phyloP scores from a whole-genome alignment of 2,329 filamentous ascomycete genomes.

The Pseudogymnoascus sp. region DNA sequence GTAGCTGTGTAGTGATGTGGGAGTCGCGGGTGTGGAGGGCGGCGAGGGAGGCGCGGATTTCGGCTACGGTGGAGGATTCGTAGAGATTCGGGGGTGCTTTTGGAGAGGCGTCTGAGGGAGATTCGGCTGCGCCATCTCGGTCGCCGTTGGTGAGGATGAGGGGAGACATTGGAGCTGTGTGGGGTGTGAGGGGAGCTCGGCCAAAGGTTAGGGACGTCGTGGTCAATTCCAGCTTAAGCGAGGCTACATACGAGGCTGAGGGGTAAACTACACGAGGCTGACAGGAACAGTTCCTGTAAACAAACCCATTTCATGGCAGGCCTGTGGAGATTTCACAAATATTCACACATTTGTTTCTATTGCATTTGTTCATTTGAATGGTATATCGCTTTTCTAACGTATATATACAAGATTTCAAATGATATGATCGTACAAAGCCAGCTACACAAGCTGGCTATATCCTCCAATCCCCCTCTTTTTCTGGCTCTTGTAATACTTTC shows the following conservation, averaged over 20 bases:
- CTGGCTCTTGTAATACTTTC: slow-evolving; percentile 65
- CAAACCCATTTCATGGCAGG: neutral
- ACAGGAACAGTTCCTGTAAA: neutral
- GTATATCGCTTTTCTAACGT: slow-evolving; percentile 7
- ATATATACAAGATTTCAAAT: slow-evolving; percentile 4
- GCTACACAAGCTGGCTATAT: slow-evolving; percentile 57
- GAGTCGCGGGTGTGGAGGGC: slow-evolving; percentile 70
- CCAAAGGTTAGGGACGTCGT: neutral
- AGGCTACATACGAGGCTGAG: slow-evolving; percentile 6
- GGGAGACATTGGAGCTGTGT: slow-evolving; percentile 26
- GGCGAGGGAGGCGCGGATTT: slow-evolving; percentile 70
- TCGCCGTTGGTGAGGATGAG: slow-evolving; percentile 28
- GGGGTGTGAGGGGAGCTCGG: neutral
- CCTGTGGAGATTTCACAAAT: neutral
- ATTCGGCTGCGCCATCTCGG: slow-evolving; percentile 13
- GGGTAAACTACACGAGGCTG: neutral
- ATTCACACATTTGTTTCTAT: neutral
- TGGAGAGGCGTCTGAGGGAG: slow-evolving; percentile 13
- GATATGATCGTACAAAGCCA: neutral
- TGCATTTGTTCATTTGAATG: neutral
- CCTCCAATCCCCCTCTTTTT: slow-evolving; percentile 50
- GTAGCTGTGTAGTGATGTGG: slow-evolving; percentile 63
- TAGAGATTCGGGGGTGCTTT: slow-evolving; percentile 38
- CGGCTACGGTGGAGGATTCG: slow-evolving; percentile 64
- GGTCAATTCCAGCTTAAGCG: slow-evolving; percentile 8